Evolutionary conservation across 2,329 filamentous ascomycete species (phyloP).

Genomic region (Rhinocladiella similis): DNA sequence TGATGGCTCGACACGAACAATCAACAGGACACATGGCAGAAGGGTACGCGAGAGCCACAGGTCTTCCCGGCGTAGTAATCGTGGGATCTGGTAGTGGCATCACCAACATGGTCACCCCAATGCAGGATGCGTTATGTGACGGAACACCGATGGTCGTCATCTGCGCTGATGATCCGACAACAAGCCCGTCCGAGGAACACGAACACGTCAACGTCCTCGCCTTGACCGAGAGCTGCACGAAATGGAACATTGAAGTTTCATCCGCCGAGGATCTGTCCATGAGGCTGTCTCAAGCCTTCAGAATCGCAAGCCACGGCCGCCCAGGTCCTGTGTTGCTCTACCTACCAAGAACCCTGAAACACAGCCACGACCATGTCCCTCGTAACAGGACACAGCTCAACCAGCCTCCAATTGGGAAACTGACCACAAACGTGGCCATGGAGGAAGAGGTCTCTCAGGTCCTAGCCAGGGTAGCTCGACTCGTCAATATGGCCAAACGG

Average conservation of each 20-base stretch:
- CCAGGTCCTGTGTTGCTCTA: constrained; percentile 95
- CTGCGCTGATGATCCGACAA: constrained; percentile 86
- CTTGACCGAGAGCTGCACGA: constrained; percentile 91
- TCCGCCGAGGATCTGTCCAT: constrained; percentile 88
- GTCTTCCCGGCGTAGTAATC: constrained; percentile 91
- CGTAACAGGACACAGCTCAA: constrained; percentile 76
- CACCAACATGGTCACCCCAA: constrained; percentile 93
- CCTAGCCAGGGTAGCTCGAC: constrained; percentile 72
- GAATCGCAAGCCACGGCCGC: constrained; percentile 91
- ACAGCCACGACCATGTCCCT: constrained; percentile 74
- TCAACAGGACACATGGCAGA: constrained; percentile 98
- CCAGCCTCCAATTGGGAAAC: constrained; percentile 78
- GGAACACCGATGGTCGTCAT: constrained; percentile 97
- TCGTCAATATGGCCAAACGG: constrained; percentile 89
- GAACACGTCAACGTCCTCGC: constrained; percentile 94
- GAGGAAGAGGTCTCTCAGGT: constrained; percentile 73
- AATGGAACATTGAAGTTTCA: constrained; percentile 99
- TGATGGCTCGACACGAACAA: constrained; percentile 97
- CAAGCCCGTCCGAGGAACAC: constrained; percentile 93
- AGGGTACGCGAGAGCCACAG: constrained; percentile 90
- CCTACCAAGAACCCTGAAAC: constrained; percentile 93
- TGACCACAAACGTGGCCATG: constrained; percentile 77
- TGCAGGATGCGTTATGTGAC: constrained; percentile 94
- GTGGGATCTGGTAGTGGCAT: constrained; percentile 96
- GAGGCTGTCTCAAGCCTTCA: constrained; percentile 95